Conservation (phyloP, 495 filamentous ascomycete species). For the Neurospora tetrasperma region DNA sequence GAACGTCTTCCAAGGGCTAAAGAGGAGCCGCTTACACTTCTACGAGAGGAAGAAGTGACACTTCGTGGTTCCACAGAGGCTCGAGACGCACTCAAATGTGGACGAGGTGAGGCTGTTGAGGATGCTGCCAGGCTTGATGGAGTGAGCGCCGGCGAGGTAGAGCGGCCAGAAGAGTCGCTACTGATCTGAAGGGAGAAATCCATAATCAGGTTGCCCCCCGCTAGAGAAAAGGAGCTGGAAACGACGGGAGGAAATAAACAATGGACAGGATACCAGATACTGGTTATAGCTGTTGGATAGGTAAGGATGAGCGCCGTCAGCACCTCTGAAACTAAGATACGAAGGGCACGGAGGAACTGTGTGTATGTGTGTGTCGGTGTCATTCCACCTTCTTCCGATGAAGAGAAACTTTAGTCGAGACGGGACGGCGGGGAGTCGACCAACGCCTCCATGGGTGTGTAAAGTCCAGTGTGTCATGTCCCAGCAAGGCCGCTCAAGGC, state of each 20-base stretch:
- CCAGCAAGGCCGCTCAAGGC: not conserved
- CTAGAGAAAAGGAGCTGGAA: not conserved
- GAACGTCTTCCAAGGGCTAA: not conserved
- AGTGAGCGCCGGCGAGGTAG: not conserved
- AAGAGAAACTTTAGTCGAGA: not conserved
- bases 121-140: not conserved
- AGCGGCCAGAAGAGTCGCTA: not conserved
- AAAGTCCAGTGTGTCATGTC: not conserved
- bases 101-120: not conserved
- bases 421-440: not conserved
- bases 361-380: not conserved
- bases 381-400: not conserved
- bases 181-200: slow-evolving; percentile 15
- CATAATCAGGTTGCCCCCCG: not conserved
- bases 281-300: not conserved
- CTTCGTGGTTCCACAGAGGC: not conserved
- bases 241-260: not conserved
- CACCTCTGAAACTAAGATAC: not conserved
- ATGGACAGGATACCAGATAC: not conserved
- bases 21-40: not conserved
- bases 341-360: not conserved
- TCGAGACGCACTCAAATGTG: not conserved
- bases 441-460: not conserved
- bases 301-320: not conserved
- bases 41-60: not conserved